Evolutionary conservation across 2,329 filamentous ascomycete genomes (phyloP).

Genomic region (Verticillium albo-atrum): DNA sequence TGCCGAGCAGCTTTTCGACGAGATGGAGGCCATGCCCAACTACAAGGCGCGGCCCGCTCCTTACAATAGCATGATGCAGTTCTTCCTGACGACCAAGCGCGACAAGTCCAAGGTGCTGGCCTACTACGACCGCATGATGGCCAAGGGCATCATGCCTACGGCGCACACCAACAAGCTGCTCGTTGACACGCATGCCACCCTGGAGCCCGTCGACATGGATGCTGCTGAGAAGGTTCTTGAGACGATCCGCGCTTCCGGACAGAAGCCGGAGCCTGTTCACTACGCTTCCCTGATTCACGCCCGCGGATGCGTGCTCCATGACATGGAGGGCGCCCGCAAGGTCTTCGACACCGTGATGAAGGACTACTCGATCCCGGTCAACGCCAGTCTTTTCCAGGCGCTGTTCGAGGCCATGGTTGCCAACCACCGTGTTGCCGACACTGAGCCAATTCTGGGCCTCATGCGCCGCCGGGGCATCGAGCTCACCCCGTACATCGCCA

Average conservation of each 20-base stretch:
- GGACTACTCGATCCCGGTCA: constrained; percentile 62
- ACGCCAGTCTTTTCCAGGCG: constrained; percentile 89
- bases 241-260: constrained; percentile 68
- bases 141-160: constrained; percentile 81
- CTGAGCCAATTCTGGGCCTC: constrained; percentile 66
- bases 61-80: constrained; percentile 99
- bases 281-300: constrained; percentile 95
- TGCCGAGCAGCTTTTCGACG: constrained; percentile 94
- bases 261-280: constrained; percentile 84
- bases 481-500: constrained; percentile 96
- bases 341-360: constrained; percentile 79
- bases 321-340: constrained; percentile 76
- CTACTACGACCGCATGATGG: constrained; percentile 93
- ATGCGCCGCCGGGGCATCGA: constrained; percentile 74
- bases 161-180: constrained; percentile 97
- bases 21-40: constrained; percentile 98
- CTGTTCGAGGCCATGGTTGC: constrained; percentile 97
- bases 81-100: constrained; percentile 95
- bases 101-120: constrained; percentile 89
- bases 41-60: constrained; percentile 97
- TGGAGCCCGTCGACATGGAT: constrained; percentile 84
- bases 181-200: constrained; percentile 89
- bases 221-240: constrained; percentile 82
- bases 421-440: constrained; percentile 78
- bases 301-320: constrained; percentile 88